These are phyloP conservation scores for Eremomyces bilateralis DNA, from an alignment of 495 filamentous ascomycete species.

Conservation along the genomic window DNA sequence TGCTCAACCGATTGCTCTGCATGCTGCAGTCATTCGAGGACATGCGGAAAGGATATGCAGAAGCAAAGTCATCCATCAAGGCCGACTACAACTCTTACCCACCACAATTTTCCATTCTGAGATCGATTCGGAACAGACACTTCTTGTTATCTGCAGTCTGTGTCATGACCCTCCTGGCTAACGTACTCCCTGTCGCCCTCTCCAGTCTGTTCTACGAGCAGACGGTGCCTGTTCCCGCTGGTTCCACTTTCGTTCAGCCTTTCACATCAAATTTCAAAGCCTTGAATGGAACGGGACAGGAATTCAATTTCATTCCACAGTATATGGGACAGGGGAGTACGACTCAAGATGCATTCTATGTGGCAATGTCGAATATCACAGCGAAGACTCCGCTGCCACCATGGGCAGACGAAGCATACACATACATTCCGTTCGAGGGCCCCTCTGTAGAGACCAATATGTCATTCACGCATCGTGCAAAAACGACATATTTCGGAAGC, in stretches of 20 bases:
- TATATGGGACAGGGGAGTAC: background rate
- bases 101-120: slow-evolving; percentile 22
- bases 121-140: slow-evolving; percentile 19
- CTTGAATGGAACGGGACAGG: background rate
- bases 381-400: slow-evolving; percentile 13
- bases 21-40: slow-evolving; percentile 25
- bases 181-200: slow-evolving; percentile 20
- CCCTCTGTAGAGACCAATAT: too few species aligned
- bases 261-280: slow-evolving; percentile 2
- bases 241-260: slow-evolving; percentile 2
- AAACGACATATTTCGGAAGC: slow-evolving; percentile 4
- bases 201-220: slow-evolving; percentile 17
- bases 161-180: slow-evolving; percentile 17
- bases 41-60: slow-evolving; percentile 15
- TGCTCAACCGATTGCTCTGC: slow-evolving; percentile 23
- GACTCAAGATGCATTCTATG: slow-evolving; percentile 9
- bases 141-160: slow-evolving; percentile 19
- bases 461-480: slow-evolving; percentile 2
- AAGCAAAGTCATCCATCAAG: slow-evolving; percentile 13
- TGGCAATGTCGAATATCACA: slow-evolving; percentile 17
- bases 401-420: slow-evolving; percentile 16
- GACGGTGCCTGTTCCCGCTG: background rate
- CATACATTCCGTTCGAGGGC: slow-evolving; percentile 21
- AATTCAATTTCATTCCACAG: background rate
- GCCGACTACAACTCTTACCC: slow-evolving; percentile 23